Conservation (phyloP, 1,139 yeast genomes). For the Scheffersomyces illinoinensis region DNA sequence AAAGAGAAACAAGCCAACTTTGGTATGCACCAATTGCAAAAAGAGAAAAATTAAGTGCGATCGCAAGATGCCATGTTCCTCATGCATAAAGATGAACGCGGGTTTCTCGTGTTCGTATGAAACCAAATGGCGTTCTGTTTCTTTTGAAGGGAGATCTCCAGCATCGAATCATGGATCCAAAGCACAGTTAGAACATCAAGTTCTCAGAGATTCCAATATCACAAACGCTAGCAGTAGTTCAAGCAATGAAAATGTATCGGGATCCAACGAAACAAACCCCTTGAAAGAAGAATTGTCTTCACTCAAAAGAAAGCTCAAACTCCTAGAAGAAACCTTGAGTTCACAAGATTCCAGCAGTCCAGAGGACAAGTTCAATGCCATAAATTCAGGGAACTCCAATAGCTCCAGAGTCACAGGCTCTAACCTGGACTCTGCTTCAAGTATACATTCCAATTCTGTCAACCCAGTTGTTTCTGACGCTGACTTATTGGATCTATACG, state of each 20-base stretch:
- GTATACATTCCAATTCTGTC: background rate
- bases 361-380: background rate
- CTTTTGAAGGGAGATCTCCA: slow-evolving; percentile 1
- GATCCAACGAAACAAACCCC: background rate
- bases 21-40: slow-evolving; percentile 30
- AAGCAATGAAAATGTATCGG: background rate
- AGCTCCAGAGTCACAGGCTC: background rate
- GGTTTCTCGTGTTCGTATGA: slow-evolving; percentile 19
- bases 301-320: slow-evolving; percentile 8
- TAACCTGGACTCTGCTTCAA: background rate
- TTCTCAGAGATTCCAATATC: background rate
- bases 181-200: background rate
- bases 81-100: slow-evolving; percentile 24
- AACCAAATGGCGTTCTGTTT: slow-evolving; percentile 12
- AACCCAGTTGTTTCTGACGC: slow-evolving; percentile 3
- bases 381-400: background rate
- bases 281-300: slow-evolving; percentile 8
- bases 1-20: slow-evolving; percentile 29
- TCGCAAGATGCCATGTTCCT: slow-evolving; percentile 25
- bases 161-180: background rate
- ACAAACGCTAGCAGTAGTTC: background rate
- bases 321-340: slow-evolving; percentile 9
- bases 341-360: background rate
- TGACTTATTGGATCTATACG: slow-evolving; percentile 31
- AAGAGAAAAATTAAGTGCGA: slow-evolving; percentile 32